Percentiles rank a stretch among this genome's conserved stretches.
Evolutionary conservation across 305 asterid genomes (phyloP).

Genomic region (Rubia tinctorum): DNA sequence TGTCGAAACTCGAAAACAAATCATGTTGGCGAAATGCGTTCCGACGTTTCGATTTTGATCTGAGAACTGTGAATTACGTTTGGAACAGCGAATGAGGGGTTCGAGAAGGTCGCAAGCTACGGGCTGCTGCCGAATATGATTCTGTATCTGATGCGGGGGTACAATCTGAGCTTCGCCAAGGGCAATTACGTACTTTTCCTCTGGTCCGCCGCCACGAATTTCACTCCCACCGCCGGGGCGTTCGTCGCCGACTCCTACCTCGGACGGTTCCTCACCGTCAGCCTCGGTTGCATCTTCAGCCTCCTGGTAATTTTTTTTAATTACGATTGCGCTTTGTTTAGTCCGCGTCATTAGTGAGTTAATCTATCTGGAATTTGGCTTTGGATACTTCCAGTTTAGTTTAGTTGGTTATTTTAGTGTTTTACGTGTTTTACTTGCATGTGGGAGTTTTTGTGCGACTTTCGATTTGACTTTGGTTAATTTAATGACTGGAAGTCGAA

Average conservation of each 20-base stretch:
- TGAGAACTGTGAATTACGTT: neutral
- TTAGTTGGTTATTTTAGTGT: neutral
- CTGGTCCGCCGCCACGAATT: conserved; percentile 49
- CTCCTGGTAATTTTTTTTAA: conserved; percentile 33
- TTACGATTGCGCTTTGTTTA: neutral
- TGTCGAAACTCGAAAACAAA: neutral
- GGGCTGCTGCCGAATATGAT: conserved; percentile 38
- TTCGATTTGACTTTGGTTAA: neutral
- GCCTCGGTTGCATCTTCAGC: conserved; percentile 40
- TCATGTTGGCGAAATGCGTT: neutral
- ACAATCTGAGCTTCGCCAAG: conserved; percentile 22
- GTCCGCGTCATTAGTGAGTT: neutral
- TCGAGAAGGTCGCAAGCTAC: conserved; percentile 40
- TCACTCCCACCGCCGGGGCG: conserved; percentile 51
- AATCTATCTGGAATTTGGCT: neutral
- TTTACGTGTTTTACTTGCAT: conserved; percentile 7
- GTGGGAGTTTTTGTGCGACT: neutral
- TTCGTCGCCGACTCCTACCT: conserved; percentile 50
- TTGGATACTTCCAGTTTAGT: neutral
- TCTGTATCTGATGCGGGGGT: conserved; percentile 28
- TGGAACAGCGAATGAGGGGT: conserved; percentile 31
- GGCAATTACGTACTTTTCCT: conserved; percentile 27
- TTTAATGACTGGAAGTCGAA: neutral
- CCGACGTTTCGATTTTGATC: neutral
- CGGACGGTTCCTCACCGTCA: conserved; percentile 47